Evolutionary conservation across 306 rosid species (phyloP).

Genomic region (Ochetophila trinervis): DNA sequence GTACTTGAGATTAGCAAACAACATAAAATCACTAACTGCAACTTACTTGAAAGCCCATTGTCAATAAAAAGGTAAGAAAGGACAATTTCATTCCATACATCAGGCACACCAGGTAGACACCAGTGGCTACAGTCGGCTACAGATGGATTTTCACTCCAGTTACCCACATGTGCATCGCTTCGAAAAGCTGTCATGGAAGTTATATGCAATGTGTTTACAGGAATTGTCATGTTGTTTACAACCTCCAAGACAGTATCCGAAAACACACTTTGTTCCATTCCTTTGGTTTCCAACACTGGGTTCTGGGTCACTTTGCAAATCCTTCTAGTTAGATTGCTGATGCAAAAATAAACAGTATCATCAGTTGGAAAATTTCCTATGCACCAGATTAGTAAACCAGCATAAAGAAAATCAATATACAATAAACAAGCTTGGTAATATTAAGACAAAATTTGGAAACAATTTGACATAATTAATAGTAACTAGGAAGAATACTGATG

Average conservation of each 20-base stretch:
- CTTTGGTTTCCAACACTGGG: constrained; percentile 46
- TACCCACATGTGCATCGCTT: constrained; percentile 81
- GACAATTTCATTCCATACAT: constrained; percentile 76
- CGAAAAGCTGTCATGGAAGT: constrained; percentile 79
- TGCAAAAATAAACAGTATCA: constrained; percentile 30
- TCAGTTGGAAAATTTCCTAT: constrained; percentile 17
- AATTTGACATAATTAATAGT: neutral
- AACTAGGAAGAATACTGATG: neutral
- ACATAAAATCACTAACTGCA: constrained; percentile 13
- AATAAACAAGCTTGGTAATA: neutral
- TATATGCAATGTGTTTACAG: constrained; percentile 52
- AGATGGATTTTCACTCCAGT: constrained; percentile 60
- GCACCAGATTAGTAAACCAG: constrained; percentile 10
- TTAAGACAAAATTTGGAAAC: neutral
- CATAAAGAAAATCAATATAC: neutral
- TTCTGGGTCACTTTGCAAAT: constrained; percentile 50
- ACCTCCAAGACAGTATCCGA: constrained; percentile 56
- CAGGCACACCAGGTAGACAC: constrained; percentile 92
- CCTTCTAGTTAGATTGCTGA: constrained; percentile 54
- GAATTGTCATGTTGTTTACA: constrained; percentile 42
- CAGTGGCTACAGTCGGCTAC: constrained; percentile 80
- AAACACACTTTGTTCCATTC: constrained; percentile 49
- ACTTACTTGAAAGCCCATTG: constrained; percentile 37
- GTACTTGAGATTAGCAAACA: neutral
- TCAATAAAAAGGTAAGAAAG: constrained; percentile 48